A percentile compares a stretch with the other conserved stretches of the same genome.
Conservation (phyloP, 148 eudicot genomes). For the Chenopodium suecicum region DNA sequence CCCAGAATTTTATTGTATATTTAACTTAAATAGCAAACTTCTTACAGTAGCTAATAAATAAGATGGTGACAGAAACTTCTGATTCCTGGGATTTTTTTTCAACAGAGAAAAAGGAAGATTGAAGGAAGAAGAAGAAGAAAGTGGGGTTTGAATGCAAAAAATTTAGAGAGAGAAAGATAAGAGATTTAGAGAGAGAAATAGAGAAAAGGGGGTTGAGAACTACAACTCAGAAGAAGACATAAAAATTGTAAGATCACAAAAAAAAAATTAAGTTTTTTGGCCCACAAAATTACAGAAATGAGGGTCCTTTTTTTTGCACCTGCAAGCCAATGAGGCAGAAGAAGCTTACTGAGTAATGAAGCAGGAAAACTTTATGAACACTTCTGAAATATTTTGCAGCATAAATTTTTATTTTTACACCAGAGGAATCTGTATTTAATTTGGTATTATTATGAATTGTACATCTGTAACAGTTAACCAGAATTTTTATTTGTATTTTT, state of each 20-base stretch:
- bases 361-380: slow-evolving; percentile 2
- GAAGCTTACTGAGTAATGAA: slow-evolving; percentile 17
- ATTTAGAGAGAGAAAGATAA: background rate
- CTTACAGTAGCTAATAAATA: slow-evolving; percentile 9
- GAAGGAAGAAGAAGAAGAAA: background rate
- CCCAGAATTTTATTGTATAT: background rate
- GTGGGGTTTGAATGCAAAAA: background rate
- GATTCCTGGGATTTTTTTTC: slow-evolving; percentile 25
- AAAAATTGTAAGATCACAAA: slow-evolving; percentile 4
- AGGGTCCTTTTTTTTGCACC: background rate
- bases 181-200: background rate
- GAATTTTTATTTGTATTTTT: slow-evolving; percentile 20
- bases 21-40: slow-evolving; percentile 8
- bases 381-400: slow-evolving; percentile 12
- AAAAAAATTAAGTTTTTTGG: too few relatives aligned
- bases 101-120: slow-evolving; percentile 22
- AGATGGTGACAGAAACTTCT: slow-evolving; percentile 20
- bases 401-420: slow-evolving; percentile 2
- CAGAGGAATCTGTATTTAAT: slow-evolving; percentile 26
- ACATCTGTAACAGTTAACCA: slow-evolving; percentile 3
- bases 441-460: background rate
- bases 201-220: background rate
- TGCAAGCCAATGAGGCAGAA: slow-evolving; percentile 25
- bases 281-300: background rate
- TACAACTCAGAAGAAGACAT: slow-evolving; percentile 28